Evolutionary conservation across 2,329 filamentous ascomycete genomes (phyloP), one percentile per base, ranked within the genome.

Genomic region (Ophiocordyceps camponoti-floridani): DNA sequence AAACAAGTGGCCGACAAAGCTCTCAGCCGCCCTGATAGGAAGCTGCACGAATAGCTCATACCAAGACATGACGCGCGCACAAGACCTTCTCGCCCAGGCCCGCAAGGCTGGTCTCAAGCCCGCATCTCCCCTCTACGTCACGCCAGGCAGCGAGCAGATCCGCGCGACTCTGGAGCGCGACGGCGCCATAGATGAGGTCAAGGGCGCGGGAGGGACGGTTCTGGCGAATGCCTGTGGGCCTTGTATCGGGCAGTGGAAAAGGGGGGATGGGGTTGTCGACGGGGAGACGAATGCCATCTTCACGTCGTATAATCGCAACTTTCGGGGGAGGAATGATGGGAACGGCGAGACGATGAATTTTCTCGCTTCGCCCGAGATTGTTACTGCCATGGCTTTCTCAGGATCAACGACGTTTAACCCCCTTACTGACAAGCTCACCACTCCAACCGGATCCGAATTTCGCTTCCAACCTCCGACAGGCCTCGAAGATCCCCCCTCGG

Each of bases 11-110:
- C 91, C 91, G 2, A 76, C 84, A 58, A 86, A 81, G 50, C 82
- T 98, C 49, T 91, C 87, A 12, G 89, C 91, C 26, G 88, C 88
- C 44, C 73, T 98, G 45, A 98, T 98, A 58, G 91, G 91, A 48
- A 94, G 87, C 67, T 98, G 91, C 71, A 98, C 91, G 43, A 98
- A 98, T 73, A 94, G 85, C 62, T 96, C 91, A 2, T 98, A 96
- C 62, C 83, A 95, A 65, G 91, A 98, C 60, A 98, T 98, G 91
- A 93, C 88, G 33, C 82, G 89, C 49, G 85, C 88, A 13, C 89
- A 95, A 65, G 79, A 87, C 57, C 76, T 98, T 46, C 85, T 96
- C 47, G 88, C 89, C 62, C 88, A 95, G 62, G 91, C 91, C 10
- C 74, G 80, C 44, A 78, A 80, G 47, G 91, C 87, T n/a, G 91